Evolutionary conservation across 2,329 filamentous ascomycete species (phyloP), one percentile per base, ranked within the genome.

Genomic region (Cylindrodendrum hubeiense): DNA sequence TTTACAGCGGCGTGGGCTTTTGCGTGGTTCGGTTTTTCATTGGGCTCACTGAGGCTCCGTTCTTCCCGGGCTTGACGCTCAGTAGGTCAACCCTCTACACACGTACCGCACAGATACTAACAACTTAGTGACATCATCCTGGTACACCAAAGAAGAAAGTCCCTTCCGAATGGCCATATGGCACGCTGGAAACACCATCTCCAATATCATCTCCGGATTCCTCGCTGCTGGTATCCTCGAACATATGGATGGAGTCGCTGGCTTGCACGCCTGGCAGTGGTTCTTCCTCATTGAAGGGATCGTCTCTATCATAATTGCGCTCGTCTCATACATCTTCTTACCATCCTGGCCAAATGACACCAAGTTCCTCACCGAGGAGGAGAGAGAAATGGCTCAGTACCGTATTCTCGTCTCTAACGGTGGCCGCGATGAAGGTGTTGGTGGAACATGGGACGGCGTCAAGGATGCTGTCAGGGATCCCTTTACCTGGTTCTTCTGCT

Each of bases 91-190:
- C n/a, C 15, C 6, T 8, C 15, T n/a, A 19, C 37, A n/a, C 17
- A n/a, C 37, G 7, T n/a, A n/a, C 37, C 37, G 5, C 17, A n/a
- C 3, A 8, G 7, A n/a, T n/a, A 9, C 37, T 8, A 19, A 8
- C 17, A 39, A 39, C n/a, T 2, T 85, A 37, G 81, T 83, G 71
- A 79, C 79, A 2, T 83, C 80, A 0, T 83, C 81, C 0, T 85
- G 83, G 83, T 85, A 85, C 64, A 84, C 80, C 0, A 82, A 82
- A 44, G 72, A 78, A 12, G 82, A 85, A 56, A 75, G 78, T 0
- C 81, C 81, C 0, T 74, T 80, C 9, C 74, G 83, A 0, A 84
- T 83, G 74, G 82, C 79, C 6, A 78, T 84, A 19, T 80, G 83
- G 75, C 82, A 83, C 67, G 82, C 81, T 1, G 83, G 82, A 22